Conservation (phyloP, 148 eudicot genomes). For the Chenopodium berlandieri region DNA sequence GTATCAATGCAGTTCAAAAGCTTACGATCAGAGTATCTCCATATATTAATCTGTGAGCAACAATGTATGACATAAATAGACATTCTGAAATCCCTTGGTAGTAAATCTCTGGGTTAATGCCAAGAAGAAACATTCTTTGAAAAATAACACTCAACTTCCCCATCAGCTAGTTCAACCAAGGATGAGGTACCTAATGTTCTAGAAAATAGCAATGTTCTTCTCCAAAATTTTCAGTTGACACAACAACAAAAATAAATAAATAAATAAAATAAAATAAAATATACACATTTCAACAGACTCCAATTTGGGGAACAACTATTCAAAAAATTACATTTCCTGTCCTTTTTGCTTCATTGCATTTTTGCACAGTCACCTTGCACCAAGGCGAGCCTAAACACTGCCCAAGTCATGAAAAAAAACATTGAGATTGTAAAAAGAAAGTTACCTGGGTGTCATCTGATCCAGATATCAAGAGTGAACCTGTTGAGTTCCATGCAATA, state of each 20-base stretch:
- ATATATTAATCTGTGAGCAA: slow-evolving; percentile 63
- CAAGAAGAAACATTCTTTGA: neutral
- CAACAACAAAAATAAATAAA: no score
- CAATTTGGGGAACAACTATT: neutral
- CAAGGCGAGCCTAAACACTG: neutral
- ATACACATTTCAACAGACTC: neutral
- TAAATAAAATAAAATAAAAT: no score
- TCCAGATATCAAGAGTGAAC: slow-evolving; percentile 91
- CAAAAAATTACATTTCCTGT: neutral
- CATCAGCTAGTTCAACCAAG: neutral
- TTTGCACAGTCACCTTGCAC: no score
- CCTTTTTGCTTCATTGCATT: neutral
- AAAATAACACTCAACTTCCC: slow-evolving; percentile 9
- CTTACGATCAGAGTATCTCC: slow-evolving; percentile 70
- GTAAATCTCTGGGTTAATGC: neutral
- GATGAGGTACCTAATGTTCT: neutral
- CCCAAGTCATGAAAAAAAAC: neutral
- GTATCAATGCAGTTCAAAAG: slow-evolving; percentile 77
- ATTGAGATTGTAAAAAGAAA: neutral
- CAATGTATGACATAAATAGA: neutral
- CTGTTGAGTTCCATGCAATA: slow-evolving; percentile 88
- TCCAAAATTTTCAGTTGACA: neutral
- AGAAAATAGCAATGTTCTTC: neutral
- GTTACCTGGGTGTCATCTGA: slow-evolving; percentile 90
- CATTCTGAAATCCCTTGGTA: neutral